Evolutionary conservation across 208 protist genomes (phyloP), one percentile per base, ranked within the genome.

Genomic region (Crithidia bombi): DNA sequence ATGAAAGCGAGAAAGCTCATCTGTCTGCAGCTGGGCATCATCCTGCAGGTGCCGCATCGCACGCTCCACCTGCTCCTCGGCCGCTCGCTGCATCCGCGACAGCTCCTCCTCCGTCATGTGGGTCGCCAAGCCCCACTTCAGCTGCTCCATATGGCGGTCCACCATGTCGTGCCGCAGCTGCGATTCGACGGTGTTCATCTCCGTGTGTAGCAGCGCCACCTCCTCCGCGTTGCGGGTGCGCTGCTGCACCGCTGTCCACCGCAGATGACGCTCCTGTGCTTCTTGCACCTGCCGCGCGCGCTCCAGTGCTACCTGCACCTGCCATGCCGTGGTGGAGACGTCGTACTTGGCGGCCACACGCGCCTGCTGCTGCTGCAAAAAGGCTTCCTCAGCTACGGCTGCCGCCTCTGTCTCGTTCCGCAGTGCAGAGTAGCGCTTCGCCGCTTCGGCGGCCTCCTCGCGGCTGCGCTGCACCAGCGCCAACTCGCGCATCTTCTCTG

Each of bases 321-420:
- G 63, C 81, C 87, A 86, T 19, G 80, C 30, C 7, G 79, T 35
- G 32, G 78, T 54, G 43, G 82, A 65, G 39, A 79, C 70, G 65
- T 85, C 82, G 82, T 81, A 86, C 77, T 90, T 93, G 23, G 87
- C 87, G 14, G 86, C 74, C 21, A 92, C 65, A n/a, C 72, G 62
- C 21, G 81, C 86, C 15, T 81, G 82, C 58, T 91, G 79, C 72
- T 85, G 74, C 70, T 89, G 78, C 19, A 94, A n/a, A 19, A 78
- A 69, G 4, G 80, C 70, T 30, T 88, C 79, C 41, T 91, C 79
- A 10, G 65, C 46, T 5, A 77, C 43, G 25, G 80, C 75, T 3
- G 62, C 71, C 23, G 75, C 47, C 23, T 76, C 72, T 1, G 83
- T 69, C 46, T 82, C 56, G 9, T 61, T 49, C n/a, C 73, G 61